phyloP scores from a whole-genome alignment of 169 alveolate species.

The Eimeria acervulina region DNA sequence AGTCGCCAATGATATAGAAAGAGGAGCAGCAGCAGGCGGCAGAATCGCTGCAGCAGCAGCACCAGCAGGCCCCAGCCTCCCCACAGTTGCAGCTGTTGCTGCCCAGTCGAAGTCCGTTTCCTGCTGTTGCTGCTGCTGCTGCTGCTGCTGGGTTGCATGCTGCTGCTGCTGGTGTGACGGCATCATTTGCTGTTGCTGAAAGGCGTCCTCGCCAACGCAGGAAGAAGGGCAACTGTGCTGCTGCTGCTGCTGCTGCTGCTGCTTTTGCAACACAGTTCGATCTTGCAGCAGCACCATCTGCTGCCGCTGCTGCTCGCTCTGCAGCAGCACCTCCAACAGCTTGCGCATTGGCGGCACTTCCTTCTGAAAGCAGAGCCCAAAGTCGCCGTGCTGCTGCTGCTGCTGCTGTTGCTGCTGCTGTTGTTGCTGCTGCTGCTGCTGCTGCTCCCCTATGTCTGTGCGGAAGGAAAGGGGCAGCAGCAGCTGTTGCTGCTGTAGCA shows the following conservation, averaged over 20 bases:
- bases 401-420: conserved; percentile 59
- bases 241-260: conserved; percentile 35
- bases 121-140: conserved; percentile 42
- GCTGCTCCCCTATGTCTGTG: conserved; percentile 45
- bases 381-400: conserved; percentile 54
- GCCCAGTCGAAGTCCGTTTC: conserved; percentile 44
- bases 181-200: conserved; percentile 6
- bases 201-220: not conserved
- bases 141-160: not conserved
- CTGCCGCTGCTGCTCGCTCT: not conserved
- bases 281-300: not conserved
- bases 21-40: conserved; percentile 42
- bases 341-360: conserved; percentile 14
- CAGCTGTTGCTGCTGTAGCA: conserved; percentile 71
- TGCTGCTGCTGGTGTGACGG: conserved; percentile 24
- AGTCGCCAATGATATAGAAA: not conserved
- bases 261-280: not conserved
- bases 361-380: conserved; percentile 57
- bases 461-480: conserved; percentile 47
- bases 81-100: conserved; percentile 33
- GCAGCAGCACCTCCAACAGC: conserved; percentile 51
- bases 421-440: conserved; percentile 36
- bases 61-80: not conserved
- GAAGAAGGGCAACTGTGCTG: not conserved
- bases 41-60: conserved; percentile 18